These are phyloP conservation scores for Trichoderma atrobrunneum DNA, from an alignment of 2,329 filamentous ascomycete genomes.

Conservation along the genomic window DNA sequence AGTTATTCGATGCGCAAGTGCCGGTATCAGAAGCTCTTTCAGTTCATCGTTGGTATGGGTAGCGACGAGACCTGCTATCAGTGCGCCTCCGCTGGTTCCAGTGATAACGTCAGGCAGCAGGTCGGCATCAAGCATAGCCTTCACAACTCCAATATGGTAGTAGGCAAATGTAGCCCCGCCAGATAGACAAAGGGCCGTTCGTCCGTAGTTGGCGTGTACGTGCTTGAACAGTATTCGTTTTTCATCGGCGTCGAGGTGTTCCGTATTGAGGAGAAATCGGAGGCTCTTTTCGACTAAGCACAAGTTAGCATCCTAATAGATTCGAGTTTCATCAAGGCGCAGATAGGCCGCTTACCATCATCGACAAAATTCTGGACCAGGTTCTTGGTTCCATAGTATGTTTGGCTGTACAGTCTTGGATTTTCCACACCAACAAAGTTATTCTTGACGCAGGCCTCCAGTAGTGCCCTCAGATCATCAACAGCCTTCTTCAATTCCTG, in stretches of 20 bases:
- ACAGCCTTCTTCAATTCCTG: slow-evolving; percentile 50
- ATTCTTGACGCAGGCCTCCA: slow-evolving; percentile 93
- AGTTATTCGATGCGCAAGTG: slow-evolving; percentile 78
- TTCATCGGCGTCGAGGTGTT: slow-evolving; percentile 65
- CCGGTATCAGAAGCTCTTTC: slow-evolving; percentile 78
- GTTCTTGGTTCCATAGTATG: slow-evolving; percentile 96
- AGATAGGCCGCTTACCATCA: slow-evolving; percentile 54
- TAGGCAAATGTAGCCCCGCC: slow-evolving; percentile 94
- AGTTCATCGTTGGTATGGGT: slow-evolving; percentile 92
- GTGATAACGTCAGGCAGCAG: slow-evolving; percentile 92
- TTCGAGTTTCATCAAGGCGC: no score
- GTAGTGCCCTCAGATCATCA: slow-evolving; percentile 71
- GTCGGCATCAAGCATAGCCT: slow-evolving; percentile 81
- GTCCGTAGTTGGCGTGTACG: slow-evolving; percentile 83
- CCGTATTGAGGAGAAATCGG: slow-evolving; percentile 64
- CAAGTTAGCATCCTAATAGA: background rate
- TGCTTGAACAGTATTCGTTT: slow-evolving; percentile 85
- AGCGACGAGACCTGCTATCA: slow-evolving; percentile 82
- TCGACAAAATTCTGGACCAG: slow-evolving; percentile 87
- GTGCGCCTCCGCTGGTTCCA: slow-evolving; percentile 88
- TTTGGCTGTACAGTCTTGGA: slow-evolving; percentile 90
- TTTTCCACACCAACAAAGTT: slow-evolving; percentile 97
- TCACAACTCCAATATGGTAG: slow-evolving; percentile 92
- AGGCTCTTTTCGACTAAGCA: slow-evolving; percentile 61
- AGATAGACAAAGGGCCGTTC: slow-evolving; percentile 88